Base-by-base conservation (phyloP, 768 basidiomycete species). In the Collybia sordida region DNA sequence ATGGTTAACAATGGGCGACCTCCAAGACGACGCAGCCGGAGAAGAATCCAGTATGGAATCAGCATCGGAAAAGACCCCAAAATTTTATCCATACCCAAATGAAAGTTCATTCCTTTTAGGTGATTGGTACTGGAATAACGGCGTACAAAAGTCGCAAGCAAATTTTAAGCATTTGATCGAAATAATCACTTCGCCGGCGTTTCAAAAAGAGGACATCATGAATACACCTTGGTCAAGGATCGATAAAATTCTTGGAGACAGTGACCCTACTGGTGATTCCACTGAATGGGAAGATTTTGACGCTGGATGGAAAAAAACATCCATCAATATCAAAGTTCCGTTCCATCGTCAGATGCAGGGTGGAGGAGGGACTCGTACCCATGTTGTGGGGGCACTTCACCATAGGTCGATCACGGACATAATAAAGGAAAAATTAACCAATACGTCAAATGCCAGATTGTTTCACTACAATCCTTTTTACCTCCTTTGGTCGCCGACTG, bases 61-160 rank as follows among this genome's bases (percentile, higher is more conserved):
- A 8, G 18, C 14, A 4, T n/a, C n/a, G 19, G 37, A 17, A 18
- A 6, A 38, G 25, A 3, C 25, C 19, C 25, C 37, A 25, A 37
- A 38, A 23, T 39, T 40, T 11, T 34, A 42, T 50, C 49, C 52
- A 27, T 45, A 55, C 41, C 34, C 45, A 19, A 47, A 43, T 9
- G 18, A 21, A 12, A 45, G 35, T 34, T 52, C 51, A 4, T 56
- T 56, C 44, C 34, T 45, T 14, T 40, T 49, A 17, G 46, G 54
- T 12, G 43, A 61, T 5, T 61, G 60, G 59, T 57, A 47, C 35
- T 60, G 59, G 59, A 60, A 56, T 42, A 42, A 52, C 2, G 50
- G 49, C 8, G 11, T 44, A 3, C 53, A 55, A 24, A 61, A 59
- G 47, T 59, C 60, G 3, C 28, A 47, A 45, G 35, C 39, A 3